Evolutionary conservation across 2,329 filamentous ascomycete species (phyloP).

Genomic region (Ophiostoma fasciatum): DNA sequence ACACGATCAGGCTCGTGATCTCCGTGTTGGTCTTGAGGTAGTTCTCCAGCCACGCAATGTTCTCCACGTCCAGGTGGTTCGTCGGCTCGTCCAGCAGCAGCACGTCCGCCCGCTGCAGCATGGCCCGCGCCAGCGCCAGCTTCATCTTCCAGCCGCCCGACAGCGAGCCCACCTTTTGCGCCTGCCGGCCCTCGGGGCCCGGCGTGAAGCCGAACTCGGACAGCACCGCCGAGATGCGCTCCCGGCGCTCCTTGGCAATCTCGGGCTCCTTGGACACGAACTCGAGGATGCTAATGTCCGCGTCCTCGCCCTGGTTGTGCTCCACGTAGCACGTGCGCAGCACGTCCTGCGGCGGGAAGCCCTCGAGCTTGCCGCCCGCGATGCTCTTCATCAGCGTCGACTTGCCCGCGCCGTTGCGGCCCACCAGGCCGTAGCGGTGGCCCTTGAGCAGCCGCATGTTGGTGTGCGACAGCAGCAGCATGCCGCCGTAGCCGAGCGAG

Average conservation of each 20-base stretch:
- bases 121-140: slow-evolving; percentile 84
- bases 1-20: slow-evolving; percentile 94
- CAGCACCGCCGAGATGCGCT: slow-evolving; percentile 72
- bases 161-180: slow-evolving; percentile 79
- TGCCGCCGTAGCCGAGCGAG: slow-evolving; percentile 92
- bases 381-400: slow-evolving; percentile 99
- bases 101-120: slow-evolving; percentile 95
- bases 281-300: slow-evolving; percentile 87
- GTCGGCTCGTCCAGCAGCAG: slow-evolving; percentile 95
- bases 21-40: slow-evolving; percentile 94
- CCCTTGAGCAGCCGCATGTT: slow-evolving; percentile 90
- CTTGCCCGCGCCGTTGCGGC: slow-evolving; percentile 93
- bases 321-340: slow-evolving; percentile 96
- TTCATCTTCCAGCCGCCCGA: slow-evolving; percentile 99
- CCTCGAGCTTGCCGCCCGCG: slow-evolving; percentile 87
- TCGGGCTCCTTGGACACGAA: slow-evolving; percentile 84
- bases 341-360: slow-evolving; percentile 84
- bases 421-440: slow-evolving; percentile 92
- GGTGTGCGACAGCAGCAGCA: slow-evolving; percentile 91
- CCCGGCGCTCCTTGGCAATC: slow-evolving; percentile 61
- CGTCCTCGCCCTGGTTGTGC: slow-evolving; percentile 97
- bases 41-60: slow-evolving; percentile 89
- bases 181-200: slow-evolving; percentile 77
- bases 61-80: slow-evolving; percentile 92
- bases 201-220: slow-evolving; percentile 87